Percentiles rank a stretch among this genome's conserved stretches.
These are phyloP conservation scores for Sisymbrium altissimum DNA, from an alignment of 345 rosid genomes.

Conservation along the genomic window DNA sequence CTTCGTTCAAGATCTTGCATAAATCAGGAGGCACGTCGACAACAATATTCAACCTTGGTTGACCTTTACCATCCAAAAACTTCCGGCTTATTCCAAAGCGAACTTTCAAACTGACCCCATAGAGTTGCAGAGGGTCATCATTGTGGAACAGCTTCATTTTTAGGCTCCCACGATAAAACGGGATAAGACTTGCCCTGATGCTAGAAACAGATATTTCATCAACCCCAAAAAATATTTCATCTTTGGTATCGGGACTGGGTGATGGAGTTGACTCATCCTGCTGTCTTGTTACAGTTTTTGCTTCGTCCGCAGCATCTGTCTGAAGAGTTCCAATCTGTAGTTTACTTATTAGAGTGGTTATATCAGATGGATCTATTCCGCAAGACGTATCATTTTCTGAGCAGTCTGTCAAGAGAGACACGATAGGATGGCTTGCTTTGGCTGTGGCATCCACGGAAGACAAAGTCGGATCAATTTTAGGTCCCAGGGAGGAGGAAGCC, in stretches of 20 bases:
- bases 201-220: slow-evolving; percentile 51
- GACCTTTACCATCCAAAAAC: slow-evolving; percentile 49
- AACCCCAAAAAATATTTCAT: slow-evolving; percentile 43
- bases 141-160: slow-evolving; percentile 51
- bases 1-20: slow-evolving; percentile 55
- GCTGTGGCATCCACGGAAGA: slow-evolving; percentile 23
- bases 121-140: slow-evolving; percentile 47
- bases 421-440: slow-evolving; percentile 40
- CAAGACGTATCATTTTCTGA: slow-evolving; percentile 17
- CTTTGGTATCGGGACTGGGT: slow-evolving; percentile 2
- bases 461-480: not conserved
- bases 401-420: slow-evolving; percentile 37
- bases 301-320: slow-evolving; percentile 43
- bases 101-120: slow-evolving; percentile 45
- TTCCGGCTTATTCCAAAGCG: slow-evolving; percentile 56
- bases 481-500: slow-evolving; percentile 35
- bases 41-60: slow-evolving; percentile 64
- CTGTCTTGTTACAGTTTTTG: slow-evolving; percentile 14
- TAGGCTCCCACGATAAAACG: slow-evolving; percentile 38
- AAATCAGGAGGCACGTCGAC: slow-evolving; percentile 52
- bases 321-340: slow-evolving; percentile 36
- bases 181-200: slow-evolving; percentile 46
- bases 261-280: slow-evolving; percentile 34
- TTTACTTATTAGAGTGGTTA: slow-evolving; percentile 42
- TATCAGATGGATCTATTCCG: slow-evolving; percentile 28